Base-by-base conservation (phyloP, 1,139 yeast species). In the Geotrichum histeridarum region DNA sequence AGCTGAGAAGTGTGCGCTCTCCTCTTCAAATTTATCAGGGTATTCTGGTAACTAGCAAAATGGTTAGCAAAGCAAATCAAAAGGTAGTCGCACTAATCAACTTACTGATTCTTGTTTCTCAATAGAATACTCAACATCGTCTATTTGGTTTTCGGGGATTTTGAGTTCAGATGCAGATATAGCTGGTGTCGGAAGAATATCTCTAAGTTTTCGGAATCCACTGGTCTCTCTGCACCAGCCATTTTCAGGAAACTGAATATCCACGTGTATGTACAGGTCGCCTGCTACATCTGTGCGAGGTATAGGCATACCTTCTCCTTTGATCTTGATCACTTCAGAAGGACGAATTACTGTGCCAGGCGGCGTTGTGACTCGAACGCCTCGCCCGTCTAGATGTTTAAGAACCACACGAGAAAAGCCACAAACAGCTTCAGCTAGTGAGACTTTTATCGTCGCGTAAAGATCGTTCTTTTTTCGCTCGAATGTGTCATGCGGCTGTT, bases 271-370 rank as follows among this genome's bases (percentile, higher is more conserved):
- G 63, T 83, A 91, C 62, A 93, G 71, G 67, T 89, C 90, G 31
- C 98, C 98, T 50, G 77, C 75, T 17, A 70, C 64, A 47, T 67
- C 72, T 9, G 71, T 61, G 18, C 71, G 70, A 56, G 73, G 73
- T 4, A 78, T 64, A 0, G 96, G 96, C 95, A 94, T 88, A 1
- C 99, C 99, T 68, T 91, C 97, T 45, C 81, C 80, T 39, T 76
- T 70, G 15, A 93, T 75, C 59, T 82, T 77, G 38, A 93, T 70
- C 57, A 75, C 78, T 59, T 87, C 87, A n/a, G 87, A 85, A 0
- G 98, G 98, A 60, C 84, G 78, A 8, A 90, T 67, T 4, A 93
- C 96, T 0, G 94, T 94, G 12, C 77, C 77, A 0, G 69, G 61
- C 9, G 77, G 76, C 5, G 89, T 88, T 0, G 87, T 80, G 3